Conservation (phyloP, 495 filamentous ascomycete species). For the Trichoderma reesei region DNA sequence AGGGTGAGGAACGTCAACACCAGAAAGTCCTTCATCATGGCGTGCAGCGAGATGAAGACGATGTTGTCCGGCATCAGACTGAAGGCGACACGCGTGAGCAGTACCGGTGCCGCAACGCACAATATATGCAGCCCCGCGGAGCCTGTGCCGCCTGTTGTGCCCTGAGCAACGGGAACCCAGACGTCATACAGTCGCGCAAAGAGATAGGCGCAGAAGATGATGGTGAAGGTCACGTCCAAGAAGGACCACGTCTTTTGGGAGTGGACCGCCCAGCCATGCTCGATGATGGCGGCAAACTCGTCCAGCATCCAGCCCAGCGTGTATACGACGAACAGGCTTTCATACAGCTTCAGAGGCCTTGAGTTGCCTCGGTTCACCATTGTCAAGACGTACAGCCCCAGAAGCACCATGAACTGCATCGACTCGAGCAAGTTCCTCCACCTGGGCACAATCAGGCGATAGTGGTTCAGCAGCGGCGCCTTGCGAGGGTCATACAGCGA, state of each 20-base stretch:
- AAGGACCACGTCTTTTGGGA: conserved; percentile 62
- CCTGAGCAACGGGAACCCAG: conserved; percentile 22
- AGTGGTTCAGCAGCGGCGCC: conserved; percentile 52
- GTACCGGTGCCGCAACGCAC: conserved; percentile 49
- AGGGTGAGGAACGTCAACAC: conserved; percentile 50
- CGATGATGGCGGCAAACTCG: conserved; percentile 52
- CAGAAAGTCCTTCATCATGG: conserved; percentile 58
- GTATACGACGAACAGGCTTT: conserved; percentile 47
- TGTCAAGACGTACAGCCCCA: conserved; percentile 45
- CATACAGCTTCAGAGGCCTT: conserved; percentile 29
- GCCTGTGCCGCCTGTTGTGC: conserved; percentile 41
- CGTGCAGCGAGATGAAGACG: conserved; percentile 54
- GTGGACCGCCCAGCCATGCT: conserved; percentile 59
- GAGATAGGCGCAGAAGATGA: conserved; percentile 47
- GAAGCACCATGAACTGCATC: conserved; percentile 47
- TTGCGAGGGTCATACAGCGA: conserved; percentile 51
- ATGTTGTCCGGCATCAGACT: conserved; percentile 59
- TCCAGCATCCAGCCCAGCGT: conserved; percentile 52
- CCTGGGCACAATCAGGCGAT: conserved; percentile 53
- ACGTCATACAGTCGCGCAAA: conserved; percentile 42
- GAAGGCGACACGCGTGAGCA: conserved; percentile 55
- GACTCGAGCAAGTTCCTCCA: conserved; percentile 50
- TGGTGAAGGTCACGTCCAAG: conserved; percentile 50
- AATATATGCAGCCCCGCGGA: conserved; percentile 48
- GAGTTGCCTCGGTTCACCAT: conserved; percentile 38